These are phyloP conservation scores for Dissophora ornata DNA, from an alignment of 192 early-diverging fungal genomes.

Conservation along the genomic window DNA sequence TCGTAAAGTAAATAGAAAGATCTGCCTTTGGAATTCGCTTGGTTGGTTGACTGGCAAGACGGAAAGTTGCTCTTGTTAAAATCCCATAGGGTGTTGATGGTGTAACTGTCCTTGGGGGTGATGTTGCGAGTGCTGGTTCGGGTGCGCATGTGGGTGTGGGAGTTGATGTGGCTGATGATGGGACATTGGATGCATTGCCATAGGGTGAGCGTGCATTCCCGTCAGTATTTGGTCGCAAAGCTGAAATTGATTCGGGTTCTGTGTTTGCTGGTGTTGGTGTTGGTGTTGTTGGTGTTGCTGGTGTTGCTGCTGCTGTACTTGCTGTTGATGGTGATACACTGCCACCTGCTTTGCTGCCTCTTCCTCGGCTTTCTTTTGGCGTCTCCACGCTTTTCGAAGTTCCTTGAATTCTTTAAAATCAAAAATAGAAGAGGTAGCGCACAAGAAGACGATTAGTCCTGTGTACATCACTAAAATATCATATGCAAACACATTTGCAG, in stretches of 20 bases:
- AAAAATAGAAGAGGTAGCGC: background rate
- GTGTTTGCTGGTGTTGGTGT: slow-evolving; percentile 17
- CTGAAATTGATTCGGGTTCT: slow-evolving; percentile 25
- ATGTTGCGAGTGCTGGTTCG: slow-evolving; percentile 35
- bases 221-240: slow-evolving; percentile 39
- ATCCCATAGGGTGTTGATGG: slow-evolving; percentile 51
- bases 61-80: slow-evolving; percentile 8
- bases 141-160: slow-evolving; percentile 50
- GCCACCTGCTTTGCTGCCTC: slow-evolving; percentile 53
- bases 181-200: slow-evolving; percentile 20
- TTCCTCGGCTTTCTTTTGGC: slow-evolving; percentile 65
- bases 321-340: slow-evolving; percentile 24
- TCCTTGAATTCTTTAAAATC: slow-evolving; percentile 66
- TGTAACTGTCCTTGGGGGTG: slow-evolving; percentile 18
- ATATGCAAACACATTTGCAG: too few species aligned
- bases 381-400: slow-evolving; percentile 66
- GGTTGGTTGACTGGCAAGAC: too few species aligned
- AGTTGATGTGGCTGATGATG: slow-evolving; percentile 42
- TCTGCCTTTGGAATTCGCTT: background rate
- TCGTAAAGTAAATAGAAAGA: too few species aligned
- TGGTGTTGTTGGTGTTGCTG: slow-evolving; percentile 25
- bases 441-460: slow-evolving; percentile 4
- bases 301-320: slow-evolving; percentile 18
- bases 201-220: slow-evolving; percentile 26
- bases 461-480: too few species aligned